Evolutionary conservation across 129 eudicot genomes (phyloP).

Genomic region (Escallonia rubra): DNA sequence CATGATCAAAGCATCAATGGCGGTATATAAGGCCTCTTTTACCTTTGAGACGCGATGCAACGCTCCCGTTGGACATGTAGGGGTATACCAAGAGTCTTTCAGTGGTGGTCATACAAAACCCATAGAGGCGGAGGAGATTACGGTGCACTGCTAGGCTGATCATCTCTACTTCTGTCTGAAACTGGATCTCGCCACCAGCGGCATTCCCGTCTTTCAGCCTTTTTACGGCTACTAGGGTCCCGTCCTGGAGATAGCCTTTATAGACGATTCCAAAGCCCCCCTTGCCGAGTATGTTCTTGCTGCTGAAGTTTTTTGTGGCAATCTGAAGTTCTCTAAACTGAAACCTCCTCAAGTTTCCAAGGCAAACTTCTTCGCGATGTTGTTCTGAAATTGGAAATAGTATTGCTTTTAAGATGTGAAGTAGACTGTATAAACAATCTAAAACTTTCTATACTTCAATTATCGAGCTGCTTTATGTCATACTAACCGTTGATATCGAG

Average conservation of each 20-base stretch:
- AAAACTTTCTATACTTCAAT: neutral
- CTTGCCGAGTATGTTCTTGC: slow-evolving; percentile 83
- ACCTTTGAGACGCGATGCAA: slow-evolving; percentile 98
- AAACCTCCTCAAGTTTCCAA: slow-evolving; percentile 84
- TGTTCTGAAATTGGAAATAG: slow-evolving; percentile 47
- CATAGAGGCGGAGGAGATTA: slow-evolving; percentile 81
- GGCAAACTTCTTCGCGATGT: slow-evolving; percentile 73
- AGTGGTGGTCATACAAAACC: slow-evolving; percentile 69
- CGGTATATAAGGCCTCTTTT: neutral
- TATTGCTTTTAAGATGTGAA: neutral
- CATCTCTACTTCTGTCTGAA: slow-evolving; percentile 97
- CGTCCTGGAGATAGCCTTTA: slow-evolving; percentile 80
- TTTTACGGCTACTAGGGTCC: slow-evolving; percentile 88
- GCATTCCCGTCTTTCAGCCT: slow-evolving; percentile 81
- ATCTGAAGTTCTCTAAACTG: slow-evolving; percentile 73
- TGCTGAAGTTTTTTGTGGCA: slow-evolving; percentile 83
- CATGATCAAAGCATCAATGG: neutral
- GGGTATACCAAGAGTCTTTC: slow-evolving; percentile 89
- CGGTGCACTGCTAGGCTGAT: slow-evolving; percentile 94
- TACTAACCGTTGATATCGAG: slow-evolving; percentile 66
- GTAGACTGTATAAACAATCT: neutral
- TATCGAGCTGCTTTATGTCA: neutral
- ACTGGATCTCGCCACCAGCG: slow-evolving; percentile 79
- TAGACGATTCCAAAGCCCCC: slow-evolving; percentile 95
- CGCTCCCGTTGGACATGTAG: slow-evolving; percentile 96